These are phyloP conservation scores for Immersiella caudata DNA, from an alignment of 495 filamentous ascomycete genomes.

Conservation along the genomic window DNA sequence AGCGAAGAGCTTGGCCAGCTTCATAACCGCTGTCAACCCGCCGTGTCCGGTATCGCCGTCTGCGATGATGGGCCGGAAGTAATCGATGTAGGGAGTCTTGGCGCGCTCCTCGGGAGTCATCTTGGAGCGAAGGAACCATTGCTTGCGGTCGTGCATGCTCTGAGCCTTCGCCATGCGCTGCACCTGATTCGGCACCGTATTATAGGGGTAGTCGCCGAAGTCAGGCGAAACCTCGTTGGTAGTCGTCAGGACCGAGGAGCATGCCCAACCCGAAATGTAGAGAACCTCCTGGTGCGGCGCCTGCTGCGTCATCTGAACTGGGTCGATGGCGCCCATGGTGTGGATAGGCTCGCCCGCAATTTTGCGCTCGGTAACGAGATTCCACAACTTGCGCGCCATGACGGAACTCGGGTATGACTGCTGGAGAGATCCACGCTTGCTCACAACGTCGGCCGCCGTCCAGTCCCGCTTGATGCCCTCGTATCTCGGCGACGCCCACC, in stretches of 20 bases:
- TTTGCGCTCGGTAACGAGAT: conserved; percentile 75
- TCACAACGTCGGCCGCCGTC: conserved; percentile 85
- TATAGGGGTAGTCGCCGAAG: conserved; percentile 98
- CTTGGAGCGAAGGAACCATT: conserved; percentile 82
- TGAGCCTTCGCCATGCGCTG: conserved; percentile 95
- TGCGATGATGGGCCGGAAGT: conserved; percentile 92
- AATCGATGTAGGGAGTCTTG: conserved; percentile 82
- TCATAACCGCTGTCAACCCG: conserved; percentile 87
- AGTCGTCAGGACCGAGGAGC: conserved; percentile 84
- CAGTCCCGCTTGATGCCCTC: conserved; percentile 91
- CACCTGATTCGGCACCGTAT: conserved; percentile 97
- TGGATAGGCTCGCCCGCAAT: conserved; percentile 83
- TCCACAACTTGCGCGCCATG: conserved; percentile 93
- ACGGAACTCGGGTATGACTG: conserved; percentile 88
- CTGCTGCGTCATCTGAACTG: conserved; percentile 98
- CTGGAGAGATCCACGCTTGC: conserved; percentile 82
- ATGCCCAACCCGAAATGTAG: conserved; percentile 97
- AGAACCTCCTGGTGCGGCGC: conserved; percentile 93
- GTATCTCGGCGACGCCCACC: conserved; percentile 84
- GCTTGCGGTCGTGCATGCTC: conserved; percentile 92
- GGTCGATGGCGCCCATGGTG: conserved; percentile 97
- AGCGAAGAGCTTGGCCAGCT: conserved; percentile 97
- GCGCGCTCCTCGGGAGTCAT: conserved; percentile 71
- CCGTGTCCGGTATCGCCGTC: conserved; percentile 97
- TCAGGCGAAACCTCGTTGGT: conserved; percentile 98